A percentile compares a stretch with the other conserved stretches of the same genome.
Evolutionary conservation across 768 basidiomycete species (phyloP).

Genomic region (Rhizopogon sp.): DNA sequence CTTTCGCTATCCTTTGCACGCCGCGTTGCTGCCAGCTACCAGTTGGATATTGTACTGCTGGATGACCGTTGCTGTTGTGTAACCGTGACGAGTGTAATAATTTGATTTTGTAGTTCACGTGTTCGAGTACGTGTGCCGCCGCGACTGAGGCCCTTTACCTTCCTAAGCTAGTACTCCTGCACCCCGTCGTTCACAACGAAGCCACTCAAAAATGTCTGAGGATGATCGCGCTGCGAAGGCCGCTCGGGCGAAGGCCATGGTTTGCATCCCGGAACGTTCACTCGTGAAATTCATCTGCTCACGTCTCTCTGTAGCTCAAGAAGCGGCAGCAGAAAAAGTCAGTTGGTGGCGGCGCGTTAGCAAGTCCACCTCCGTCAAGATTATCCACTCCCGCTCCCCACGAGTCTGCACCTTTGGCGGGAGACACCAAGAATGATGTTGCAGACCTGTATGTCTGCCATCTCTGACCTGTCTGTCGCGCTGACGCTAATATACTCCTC

Average conservation of each 20-base stretch:
- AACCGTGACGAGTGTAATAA: no score
- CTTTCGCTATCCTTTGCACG: no score
- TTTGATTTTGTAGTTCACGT: neutral
- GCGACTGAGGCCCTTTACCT: neutral
- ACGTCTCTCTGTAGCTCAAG: conserved; percentile 53
- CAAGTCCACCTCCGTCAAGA: conserved; percentile 42
- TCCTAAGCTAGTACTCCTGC: no score
- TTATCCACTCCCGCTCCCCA: conserved; percentile 49
- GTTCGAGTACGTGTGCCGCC: neutral
- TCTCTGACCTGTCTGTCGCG: neutral
- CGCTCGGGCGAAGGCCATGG: conserved; percentile 81
- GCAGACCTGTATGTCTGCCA: conserved; percentile 59
- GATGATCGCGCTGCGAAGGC: conserved; percentile 76
- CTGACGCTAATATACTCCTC: conserved; percentile 7
- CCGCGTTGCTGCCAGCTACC: no score
- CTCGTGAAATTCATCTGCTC: neutral
- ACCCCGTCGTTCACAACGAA: neutral
- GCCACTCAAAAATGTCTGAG: conserved; percentile 44
- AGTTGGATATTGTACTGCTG: no score
- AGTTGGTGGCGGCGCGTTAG: conserved; percentile 32
- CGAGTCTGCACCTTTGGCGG: conserved; percentile 28
- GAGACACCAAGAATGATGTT: conserved; percentile 47
- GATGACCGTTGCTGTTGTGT: no score
- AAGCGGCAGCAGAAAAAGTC: conserved; percentile 75
- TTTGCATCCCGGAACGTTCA: conserved; percentile 27